Evolutionary conservation across 192 early-diverging fungal species (phyloP).

Genomic region (Backusella australiensis): DNA sequence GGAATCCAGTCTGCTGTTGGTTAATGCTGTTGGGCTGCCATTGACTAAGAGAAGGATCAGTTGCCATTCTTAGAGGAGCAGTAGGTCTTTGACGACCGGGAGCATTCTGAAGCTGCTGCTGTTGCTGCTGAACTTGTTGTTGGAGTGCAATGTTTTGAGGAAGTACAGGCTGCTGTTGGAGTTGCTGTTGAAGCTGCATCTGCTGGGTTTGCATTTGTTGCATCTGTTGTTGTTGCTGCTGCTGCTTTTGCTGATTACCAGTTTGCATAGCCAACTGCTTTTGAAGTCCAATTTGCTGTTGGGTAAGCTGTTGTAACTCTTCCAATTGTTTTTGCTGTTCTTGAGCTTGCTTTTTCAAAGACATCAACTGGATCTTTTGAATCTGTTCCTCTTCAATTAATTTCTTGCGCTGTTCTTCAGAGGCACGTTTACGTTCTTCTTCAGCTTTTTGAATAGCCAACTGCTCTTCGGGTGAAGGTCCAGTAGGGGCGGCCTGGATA

Average conservation of each 20-base stretch:
- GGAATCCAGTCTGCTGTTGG: neutral
- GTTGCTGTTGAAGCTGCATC: neutral
- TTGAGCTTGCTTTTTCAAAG: constrained; percentile 4
- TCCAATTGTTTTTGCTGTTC: constrained; percentile 14
- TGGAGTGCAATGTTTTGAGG: neutral
- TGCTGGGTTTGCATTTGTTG: neutral
- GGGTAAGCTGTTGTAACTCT: neutral
- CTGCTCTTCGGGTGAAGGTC: neutral
- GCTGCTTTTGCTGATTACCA: neutral
- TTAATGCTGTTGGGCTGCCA: neutral
- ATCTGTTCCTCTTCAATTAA: constrained; percentile 14
- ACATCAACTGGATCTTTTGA: constrained; percentile 17
- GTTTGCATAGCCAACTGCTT: constrained; percentile 16
- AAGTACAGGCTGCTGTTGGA: neutral
- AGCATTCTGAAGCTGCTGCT: neutral
- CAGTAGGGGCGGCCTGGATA: constrained; percentile 24
- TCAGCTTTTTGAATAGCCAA: neutral
- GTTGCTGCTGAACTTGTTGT: neutral
- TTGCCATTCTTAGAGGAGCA: neutral
- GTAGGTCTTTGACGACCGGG: neutral
- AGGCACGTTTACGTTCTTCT: neutral
- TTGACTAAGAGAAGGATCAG: neutral
- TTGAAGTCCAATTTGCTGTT: constrained; percentile 14
- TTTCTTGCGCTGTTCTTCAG: constrained; percentile 11
- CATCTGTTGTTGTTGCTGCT: neutral